These are phyloP conservation scores for Curvularia lunata DNA, from an alignment of 2,329 filamentous ascomycete genomes.

Conservation along the genomic window DNA sequence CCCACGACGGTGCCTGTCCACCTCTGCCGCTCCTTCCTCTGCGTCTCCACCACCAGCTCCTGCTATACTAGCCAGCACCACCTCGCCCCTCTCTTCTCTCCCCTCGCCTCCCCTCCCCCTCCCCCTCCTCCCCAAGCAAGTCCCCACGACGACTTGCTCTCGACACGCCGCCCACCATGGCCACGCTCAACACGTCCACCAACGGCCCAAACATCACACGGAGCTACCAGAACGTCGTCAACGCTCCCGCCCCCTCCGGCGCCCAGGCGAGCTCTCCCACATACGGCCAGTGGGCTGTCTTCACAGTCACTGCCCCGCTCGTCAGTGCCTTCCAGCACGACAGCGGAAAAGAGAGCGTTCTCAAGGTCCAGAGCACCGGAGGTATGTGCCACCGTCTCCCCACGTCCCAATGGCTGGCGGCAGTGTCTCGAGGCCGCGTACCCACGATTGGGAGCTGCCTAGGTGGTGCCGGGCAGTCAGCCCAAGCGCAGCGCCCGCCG, in stretches of 20 bases:
- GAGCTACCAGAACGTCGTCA: conserved; percentile 70
- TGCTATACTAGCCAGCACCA: background rate
- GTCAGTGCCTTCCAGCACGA: conserved; percentile 90
- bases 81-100: conserved; percentile 7
- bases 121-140: conserved; percentile 9
- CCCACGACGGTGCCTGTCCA: conserved; percentile 1
- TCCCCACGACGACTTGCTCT: conserved; percentile 17
- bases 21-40: conserved; percentile 5
- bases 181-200: conserved; percentile 62
- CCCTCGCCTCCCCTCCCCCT: conserved; percentile 5
- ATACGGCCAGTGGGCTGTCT: conserved; percentile 90
- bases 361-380: conserved; percentile 93
- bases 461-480: conserved; percentile 12
- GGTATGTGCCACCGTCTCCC: conserved; percentile 59
- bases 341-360: conserved; percentile 85
- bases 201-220: conserved; percentile 61
- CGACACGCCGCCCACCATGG: conserved; percentile 67
- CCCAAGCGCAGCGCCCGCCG: conserved; percentile 23
- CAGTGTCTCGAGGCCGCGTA: background rate
- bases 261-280: conserved; percentile 73
- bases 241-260: conserved; percentile 63
- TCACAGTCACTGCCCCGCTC: conserved; percentile 89
- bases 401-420: conserved; percentile 10
- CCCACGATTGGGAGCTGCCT: conserved; percentile 5
- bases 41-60: background rate